Evolutionary conservation across 495 filamentous ascomycete species (phyloP), one percentile per base, ranked within the genome.

Genomic region (Xylaria flabelliformis): DNA sequence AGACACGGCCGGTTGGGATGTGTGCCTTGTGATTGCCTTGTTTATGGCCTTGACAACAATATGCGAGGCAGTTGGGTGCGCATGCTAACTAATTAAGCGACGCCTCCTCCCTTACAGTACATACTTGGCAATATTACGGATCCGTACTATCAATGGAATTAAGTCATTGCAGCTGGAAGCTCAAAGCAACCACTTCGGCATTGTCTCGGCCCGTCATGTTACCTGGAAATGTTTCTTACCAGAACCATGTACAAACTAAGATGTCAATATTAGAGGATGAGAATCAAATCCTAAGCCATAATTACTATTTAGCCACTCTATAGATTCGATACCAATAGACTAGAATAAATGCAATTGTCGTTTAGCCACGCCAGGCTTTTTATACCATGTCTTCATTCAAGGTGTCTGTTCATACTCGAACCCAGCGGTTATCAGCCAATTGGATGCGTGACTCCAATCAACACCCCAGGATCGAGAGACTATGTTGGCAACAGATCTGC

Each of bases 141-240:
- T 29, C 26, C 26, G 26, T 29, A 69, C 21, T 32, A 21, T 24
- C 34, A 67, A 7, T 24, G 13, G 24, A 56, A 24, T 34, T 13
- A 32, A 32, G 6, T 6, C 26, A 56, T 32, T 56, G 26, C 13
- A 56, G 32, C 24, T 32, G 53, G 67, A 19, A 26, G 17, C 44
- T 29, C 41, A 26, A 24, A 59, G 67, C 55, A 62, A 41, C 67
- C 55, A 39, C 67, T 62, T 69, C 67, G 67, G 67, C 56, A 50
- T n/a, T 61, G 56, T 29, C 67, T 69, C 67, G 67, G 67, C 29
- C 55, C 21, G 26, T 29, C 56, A 34, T 5, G 26, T 17, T 24
- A 8, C 32, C 36, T 13, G 65, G 21, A 24, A 36, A 59, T 6
- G 15, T 46, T 56, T 24, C 19, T 41, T 13, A 21, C 34, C 2